These are phyloP conservation scores for Coemansia nantahalensis DNA, from an alignment of 192 early-diverging fungal genomes.

Conservation along the genomic window DNA sequence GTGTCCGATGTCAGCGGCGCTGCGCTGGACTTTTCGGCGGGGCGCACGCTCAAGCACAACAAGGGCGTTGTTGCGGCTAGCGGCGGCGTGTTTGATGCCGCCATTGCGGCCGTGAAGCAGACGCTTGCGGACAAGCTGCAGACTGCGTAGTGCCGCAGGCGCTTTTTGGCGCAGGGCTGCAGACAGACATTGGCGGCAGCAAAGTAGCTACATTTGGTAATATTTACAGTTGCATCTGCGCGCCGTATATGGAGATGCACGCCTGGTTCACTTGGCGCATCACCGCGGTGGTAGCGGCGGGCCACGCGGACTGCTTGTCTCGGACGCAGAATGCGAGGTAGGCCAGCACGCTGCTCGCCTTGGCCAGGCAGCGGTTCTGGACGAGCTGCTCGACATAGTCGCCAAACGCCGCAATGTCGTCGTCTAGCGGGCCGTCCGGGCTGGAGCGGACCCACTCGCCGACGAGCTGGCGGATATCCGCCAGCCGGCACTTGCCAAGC, in stretches of 20 bases:
- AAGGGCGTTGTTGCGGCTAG: constrained; percentile 85
- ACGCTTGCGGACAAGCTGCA: constrained; percentile 14
- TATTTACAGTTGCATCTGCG: background rate
- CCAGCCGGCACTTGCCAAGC: constrained; percentile 17
- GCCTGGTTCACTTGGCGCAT: constrained; percentile 8
- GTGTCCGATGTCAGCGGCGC: constrained; percentile 82
- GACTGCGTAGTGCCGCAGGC: too few relatives aligned
- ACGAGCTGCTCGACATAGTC: constrained; percentile 32
- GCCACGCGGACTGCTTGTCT: constrained; percentile 6
- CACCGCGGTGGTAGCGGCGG: constrained; percentile 6
- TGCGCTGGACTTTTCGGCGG: constrained; percentile 85
- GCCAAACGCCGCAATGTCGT: constrained; percentile 30
- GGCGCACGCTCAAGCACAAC: constrained; percentile 79
- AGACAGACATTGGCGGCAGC: background rate
- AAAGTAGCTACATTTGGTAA: too few relatives aligned
- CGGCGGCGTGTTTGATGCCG: constrained; percentile 68
- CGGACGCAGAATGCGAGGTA: constrained; percentile 12
- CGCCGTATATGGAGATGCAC: constrained; percentile 29
- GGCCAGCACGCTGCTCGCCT: constrained; percentile 9
- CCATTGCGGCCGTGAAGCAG: constrained; percentile 74
- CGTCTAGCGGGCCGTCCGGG: constrained; percentile 13
- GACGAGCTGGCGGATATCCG: constrained; percentile 19
- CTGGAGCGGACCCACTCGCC: constrained; percentile 21
- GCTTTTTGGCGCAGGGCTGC: constrained; percentile 2
- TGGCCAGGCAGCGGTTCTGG: constrained; percentile 15